Evolutionary conservation across 164 flowering plant genomes (phyloP), one percentile per base, ranked within the genome.

Genomic region (Taxillus chinensis): DNA sequence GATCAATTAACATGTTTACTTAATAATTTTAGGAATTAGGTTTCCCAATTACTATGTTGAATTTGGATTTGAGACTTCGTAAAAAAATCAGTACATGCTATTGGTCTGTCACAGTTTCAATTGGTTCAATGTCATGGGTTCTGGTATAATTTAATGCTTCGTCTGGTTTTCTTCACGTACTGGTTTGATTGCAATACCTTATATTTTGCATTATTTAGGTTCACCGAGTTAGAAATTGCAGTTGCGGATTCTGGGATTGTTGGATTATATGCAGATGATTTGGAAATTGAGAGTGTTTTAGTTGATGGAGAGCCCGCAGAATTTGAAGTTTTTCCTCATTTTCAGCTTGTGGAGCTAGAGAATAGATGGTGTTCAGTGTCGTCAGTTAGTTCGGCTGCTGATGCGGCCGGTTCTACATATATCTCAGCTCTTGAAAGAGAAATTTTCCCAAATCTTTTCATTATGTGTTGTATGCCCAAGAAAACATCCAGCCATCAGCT

Each of bases 211-310:
- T 59, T 46, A 3, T 68, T 49, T 66, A 92, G 98, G 66, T 89
- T 76, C 70, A 89, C 96, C 0, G 96, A 91, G 75, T 67, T 93
- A 67, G 80, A 82, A 59, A 69, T 91, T 57, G 79, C 71, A 46
- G 85, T 86, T 3, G 95, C 96, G 4, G 99, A 93, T 40, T 89
- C 77, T 64, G 99, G 97, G 12, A 68, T 86, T 43, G 86, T 91
- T 16, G 95, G 93, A 50, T 71, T 93, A 55, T 87, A 91, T 63
- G 97, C 97, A 0, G 97, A 87, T 68, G 83, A 86, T 78, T 74
- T 95, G 82, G 88, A 72, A 16, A 89, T 95, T 39, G 86, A 80
- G 56, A 77, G 78, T 46, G 82, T 95, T 15, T 71, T 67, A 4
- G 95, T 95, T 2, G 97, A 95, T 65, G 97, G 95, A n/a, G 90